Conservation (phyloP, 352 stramenopile genomes). For the Aphanomyces cochlioides region DNA sequence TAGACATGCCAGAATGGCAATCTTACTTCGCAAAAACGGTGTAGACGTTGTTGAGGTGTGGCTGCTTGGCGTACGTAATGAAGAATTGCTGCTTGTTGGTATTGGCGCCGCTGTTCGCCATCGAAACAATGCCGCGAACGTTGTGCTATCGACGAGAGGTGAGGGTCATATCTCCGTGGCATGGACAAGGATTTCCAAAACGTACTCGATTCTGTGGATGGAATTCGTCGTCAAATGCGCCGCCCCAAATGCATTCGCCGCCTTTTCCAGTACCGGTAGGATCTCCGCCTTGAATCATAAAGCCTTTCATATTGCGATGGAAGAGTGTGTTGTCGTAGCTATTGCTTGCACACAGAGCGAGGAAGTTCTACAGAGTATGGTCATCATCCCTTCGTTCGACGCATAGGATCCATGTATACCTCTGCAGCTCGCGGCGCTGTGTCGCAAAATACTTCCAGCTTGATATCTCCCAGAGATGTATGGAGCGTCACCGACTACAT, state of each 20-base stretch:
- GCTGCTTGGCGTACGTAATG: constrained; percentile 95
- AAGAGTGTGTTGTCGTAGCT: constrained; percentile 81
- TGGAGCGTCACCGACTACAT: constrained; percentile 91
- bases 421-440: constrained; percentile 84
- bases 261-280: constrained; percentile 87
- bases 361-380: constrained; percentile 86
- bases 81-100: constrained; percentile 98
- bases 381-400: not conserved
- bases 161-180: constrained; percentile 1
- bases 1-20: not conserved
- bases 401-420: constrained; percentile 36
- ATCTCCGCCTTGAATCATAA: constrained; percentile 88
- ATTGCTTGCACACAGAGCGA: constrained; percentile 91
- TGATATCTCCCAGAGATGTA: constrained; percentile 93
- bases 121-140: constrained; percentile 85
- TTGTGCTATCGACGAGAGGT: constrained; percentile 59
- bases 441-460: constrained; percentile 96
- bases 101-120: constrained; percentile 90
- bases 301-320: constrained; percentile 78
- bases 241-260: constrained; percentile 87
- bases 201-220: constrained; percentile 77
- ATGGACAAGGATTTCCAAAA: constrained; percentile 9
- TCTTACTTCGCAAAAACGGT: constrained; percentile 94
- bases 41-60: constrained; percentile 98
- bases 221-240: constrained; percentile 89